Evolutionary conservation across 352 stramenopile species (phyloP), one percentile per base, ranked within the genome.

Genomic region (Peronospora belbahrii): DNA sequence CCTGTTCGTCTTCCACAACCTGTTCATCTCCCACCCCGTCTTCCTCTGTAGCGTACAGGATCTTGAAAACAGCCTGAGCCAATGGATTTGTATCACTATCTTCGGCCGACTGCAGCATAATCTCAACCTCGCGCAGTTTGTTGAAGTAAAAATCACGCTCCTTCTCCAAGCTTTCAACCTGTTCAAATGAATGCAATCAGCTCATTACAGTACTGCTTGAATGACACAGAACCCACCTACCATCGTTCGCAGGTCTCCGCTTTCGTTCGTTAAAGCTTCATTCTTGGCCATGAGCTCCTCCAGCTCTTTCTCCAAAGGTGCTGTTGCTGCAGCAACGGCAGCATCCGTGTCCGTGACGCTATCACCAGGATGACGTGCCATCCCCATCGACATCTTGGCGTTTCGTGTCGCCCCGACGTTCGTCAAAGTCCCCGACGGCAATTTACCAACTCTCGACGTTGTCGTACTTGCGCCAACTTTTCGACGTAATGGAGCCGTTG

Each of bases 131-230:
- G 37, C 95, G 81, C 22, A 99, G 77, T 69, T 99, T 99, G 39
- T 96, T 82, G 67, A 99, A 99, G 68, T 99, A 99, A 62, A 99
- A 99, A 55, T 99, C 95, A 6, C 95, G 75, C 64, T 98, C 95
- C 48, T 88, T 89, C 60, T 97, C 90, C 10, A 97, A 63, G 24
- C 79, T 89, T 48, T 95, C 79, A 0, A 97, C 70, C 64, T 94
- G 25, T n/a, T 7, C 30, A 44, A 34, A 56, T 40, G 27, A 39
- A 15, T 22, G 13, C 25, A 20, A 45, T 38, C 18, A 62, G 10
- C 33, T 17, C 6, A 36, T 9, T 6, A 3, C 15, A 14, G 9
- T 6, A 33, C 5, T 13, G 13, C 4, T 31, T 22, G 1, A 32
- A 3, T 31, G 20, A 4, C 27, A 42, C 10, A 22, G 28, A n/a